Evolutionary conservation across 768 basidiomycete genomes (phyloP), one percentile per base, ranked within the genome.

Genomic region (Mrakia gelida): DNA sequence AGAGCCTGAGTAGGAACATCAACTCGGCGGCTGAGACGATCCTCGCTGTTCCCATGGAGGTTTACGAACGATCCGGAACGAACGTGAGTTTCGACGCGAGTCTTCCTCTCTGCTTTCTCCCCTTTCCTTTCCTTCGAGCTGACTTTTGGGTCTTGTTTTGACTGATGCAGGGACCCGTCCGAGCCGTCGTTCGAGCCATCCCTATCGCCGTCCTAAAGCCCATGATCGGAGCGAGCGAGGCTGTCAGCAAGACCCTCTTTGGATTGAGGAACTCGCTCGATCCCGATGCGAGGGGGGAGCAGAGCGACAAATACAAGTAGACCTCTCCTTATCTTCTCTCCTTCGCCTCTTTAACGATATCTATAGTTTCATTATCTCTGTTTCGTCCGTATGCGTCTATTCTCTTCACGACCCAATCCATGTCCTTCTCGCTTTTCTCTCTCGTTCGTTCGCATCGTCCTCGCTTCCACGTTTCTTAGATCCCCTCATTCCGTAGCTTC

Each of bases 11-110:
- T 73, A 90, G 86, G 82, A 98, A 98, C 84, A 84, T 99, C 79
- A 92, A 91, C 81, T 93, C 92, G 62, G 97, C 97, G 38, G 97
- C 96, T 34, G 96, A 99, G 85, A 99, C 97, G 0, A 98, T 99
- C 79, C 88, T 99, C 54, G 96, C 97, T 0, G 94, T 99, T 0
- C 97, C 97, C 0, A 98, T 98, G 96, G 97, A 98, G 84, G 94
- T 98, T 16, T 96, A 98, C 81, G 97, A 99, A 85, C 88, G 92
- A 79, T 92, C 94, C 15, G 93, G 94, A 11, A 92, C 91, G 76
- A 93, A 97, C 88, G 95, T 92, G 81, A 81, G 88, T 86, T 43
- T 62, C 26, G 59, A 49, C 61, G 30, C 41, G 26, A 80, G 2
- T n/a, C 71, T 79, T 61, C 28, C 70, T 76, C 71, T 41, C 34